phyloP scores from a whole-genome alignment of 108 stramenopile species.

The Cylindrotheca closterium region DNA sequence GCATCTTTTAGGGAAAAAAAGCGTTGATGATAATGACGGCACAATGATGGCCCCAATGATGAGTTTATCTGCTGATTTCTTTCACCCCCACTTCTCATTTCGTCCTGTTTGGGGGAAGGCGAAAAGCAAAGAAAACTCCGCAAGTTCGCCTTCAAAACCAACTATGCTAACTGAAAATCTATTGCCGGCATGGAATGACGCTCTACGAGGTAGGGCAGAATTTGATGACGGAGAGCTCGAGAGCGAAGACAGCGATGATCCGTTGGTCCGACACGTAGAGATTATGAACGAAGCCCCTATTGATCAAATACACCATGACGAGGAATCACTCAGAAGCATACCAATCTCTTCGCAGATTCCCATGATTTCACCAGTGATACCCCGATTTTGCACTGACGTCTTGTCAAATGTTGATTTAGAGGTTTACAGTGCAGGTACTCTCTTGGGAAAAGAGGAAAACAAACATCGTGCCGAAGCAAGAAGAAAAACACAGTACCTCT shows the following conservation, averaged over 20 bases:
- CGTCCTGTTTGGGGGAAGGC: not conserved
- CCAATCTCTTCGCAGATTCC: not conserved
- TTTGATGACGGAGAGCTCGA: not conserved
- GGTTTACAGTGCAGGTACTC: slow-evolving; percentile 42
- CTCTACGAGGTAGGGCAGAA: no score
- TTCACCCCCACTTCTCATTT: slow-evolving; percentile 57
- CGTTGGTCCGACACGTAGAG: not conserved
- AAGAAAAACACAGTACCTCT: slow-evolving; percentile 17
- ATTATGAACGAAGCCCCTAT: not conserved
- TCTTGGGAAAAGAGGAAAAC: slow-evolving; percentile 21
- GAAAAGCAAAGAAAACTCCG: not conserved
- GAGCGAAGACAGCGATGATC: not conserved
- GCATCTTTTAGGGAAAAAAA: slow-evolving; percentile 49
- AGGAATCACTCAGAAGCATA: not conserved
- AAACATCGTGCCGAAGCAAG: slow-evolving; percentile 1
- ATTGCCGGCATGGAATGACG: no score
- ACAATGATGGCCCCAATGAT: slow-evolving; percentile 46
- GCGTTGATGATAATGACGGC: slow-evolving; percentile 54
- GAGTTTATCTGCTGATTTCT: slow-evolving; percentile 74
- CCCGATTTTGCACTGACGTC: slow-evolving; percentile 4
- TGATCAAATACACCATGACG: not conserved
- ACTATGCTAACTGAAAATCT: no score
- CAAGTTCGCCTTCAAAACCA: not conserved
- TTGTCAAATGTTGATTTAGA: slow-evolving; percentile 53
- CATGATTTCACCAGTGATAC: not conserved